Conservation (phyloP, 306 rosid species). For the Cucurbita moschata region DNA sequence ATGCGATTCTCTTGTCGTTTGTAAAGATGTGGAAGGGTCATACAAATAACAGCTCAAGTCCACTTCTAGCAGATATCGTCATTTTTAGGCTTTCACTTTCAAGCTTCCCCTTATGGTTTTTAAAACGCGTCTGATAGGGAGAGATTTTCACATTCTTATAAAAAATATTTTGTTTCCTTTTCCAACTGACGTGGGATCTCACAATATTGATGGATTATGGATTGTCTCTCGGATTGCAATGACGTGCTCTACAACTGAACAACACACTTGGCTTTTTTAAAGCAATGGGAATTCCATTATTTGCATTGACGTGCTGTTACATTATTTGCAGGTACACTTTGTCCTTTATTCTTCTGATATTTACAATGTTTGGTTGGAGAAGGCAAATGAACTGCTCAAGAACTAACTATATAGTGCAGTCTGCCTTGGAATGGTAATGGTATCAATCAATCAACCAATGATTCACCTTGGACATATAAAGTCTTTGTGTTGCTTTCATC, state of each 20-base stretch:
- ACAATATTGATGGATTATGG: background rate
- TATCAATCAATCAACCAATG: background rate
- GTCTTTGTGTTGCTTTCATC: background rate
- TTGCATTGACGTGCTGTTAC: background rate
- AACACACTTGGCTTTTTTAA: too few species aligned
- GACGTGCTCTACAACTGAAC: too few species aligned
- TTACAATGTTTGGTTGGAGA: conserved; percentile 45
- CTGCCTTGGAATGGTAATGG: background rate
- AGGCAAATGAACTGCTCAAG: conserved; percentile 40
- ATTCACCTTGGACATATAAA: background rate
- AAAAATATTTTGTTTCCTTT: too few species aligned
- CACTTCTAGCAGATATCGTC: too few species aligned
- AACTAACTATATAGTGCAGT: conserved; percentile 8
- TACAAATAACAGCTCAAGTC: too few species aligned
- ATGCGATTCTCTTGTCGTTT: background rate
- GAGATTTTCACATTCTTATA: too few species aligned
- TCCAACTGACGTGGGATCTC: too few species aligned
- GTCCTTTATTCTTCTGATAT: conserved; percentile 43
- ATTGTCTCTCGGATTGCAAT: background rate
- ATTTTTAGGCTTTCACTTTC: too few species aligned
- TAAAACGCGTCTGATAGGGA: too few species aligned
- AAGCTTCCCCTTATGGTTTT: too few species aligned
- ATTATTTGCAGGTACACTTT: conserved; percentile 60
- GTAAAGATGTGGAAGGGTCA: background rate
- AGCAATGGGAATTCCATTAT: background rate